Percentiles rank a stretch among this genome's conserved stretches.
Conservation (phyloP, 2,329 filamentous ascomycete species). For the Paraconiothyrium sp. region DNA sequence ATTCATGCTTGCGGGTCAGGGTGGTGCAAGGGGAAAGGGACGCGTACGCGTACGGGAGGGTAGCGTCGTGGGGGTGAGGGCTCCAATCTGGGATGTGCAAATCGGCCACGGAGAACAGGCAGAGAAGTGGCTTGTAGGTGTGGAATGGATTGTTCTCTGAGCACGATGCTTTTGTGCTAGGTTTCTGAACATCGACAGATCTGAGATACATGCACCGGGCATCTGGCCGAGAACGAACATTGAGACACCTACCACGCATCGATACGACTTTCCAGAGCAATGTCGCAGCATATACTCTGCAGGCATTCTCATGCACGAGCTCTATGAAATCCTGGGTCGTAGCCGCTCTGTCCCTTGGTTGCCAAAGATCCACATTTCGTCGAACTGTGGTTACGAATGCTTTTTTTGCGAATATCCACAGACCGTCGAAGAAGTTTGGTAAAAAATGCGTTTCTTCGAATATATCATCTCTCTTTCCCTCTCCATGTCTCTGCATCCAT, state of each 20-base stretch:
- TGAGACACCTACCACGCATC: neutral
- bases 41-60: constrained; percentile 36
- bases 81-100: constrained; percentile 55
- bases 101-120: constrained; percentile 39
- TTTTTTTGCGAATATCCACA: too few relatives aligned
- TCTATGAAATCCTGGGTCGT: neutral
- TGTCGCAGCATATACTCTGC: neutral
- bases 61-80: constrained; percentile 46
- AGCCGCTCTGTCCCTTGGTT: neutral
- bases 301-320: fast-evolving
- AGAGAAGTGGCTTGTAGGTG: constrained; percentile 50
- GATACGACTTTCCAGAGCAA: neutral
- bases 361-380: neutral
- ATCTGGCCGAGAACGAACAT: neutral
- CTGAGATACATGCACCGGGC: neutral
- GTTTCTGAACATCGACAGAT: neutral
- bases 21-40: constrained; percentile 28
- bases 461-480: neutral
- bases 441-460: neutral
- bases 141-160: constrained; percentile 52
- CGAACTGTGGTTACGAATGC: neutral
- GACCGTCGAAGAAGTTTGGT: too few relatives aligned
- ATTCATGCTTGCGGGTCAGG: constrained; percentile 42
- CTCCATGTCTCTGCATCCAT: neutral
- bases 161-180: neutral